Conservation (phyloP, 2,329 filamentous ascomycete genomes). For the Rhinocladiella similis region DNA sequence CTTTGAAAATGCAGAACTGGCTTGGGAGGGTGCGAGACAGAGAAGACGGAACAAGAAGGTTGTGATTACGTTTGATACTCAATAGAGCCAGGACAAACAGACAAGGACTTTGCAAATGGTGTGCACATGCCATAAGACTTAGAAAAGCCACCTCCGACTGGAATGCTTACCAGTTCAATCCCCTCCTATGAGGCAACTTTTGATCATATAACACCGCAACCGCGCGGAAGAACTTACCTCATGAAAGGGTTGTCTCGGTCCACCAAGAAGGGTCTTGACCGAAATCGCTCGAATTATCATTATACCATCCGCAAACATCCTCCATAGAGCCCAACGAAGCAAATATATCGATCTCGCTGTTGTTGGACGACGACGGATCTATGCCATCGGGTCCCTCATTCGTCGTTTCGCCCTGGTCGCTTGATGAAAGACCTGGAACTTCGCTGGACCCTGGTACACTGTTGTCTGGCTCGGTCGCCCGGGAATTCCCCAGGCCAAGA, state of each 20-base stretch:
- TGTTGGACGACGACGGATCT: not conserved
- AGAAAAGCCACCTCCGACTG: too few species aligned
- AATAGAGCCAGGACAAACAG: too few species aligned
- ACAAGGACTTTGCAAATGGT: too few species aligned
- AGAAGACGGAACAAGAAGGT: not conserved
- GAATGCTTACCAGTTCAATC: too few species aligned
- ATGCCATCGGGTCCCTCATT: not conserved
- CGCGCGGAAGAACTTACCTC: not conserved
- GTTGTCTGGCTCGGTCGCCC: not conserved
- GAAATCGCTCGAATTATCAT: not conserved
- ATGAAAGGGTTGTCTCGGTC: not conserved
- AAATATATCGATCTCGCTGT: not conserved
- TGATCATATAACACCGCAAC: not conserved
- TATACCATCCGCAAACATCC: not conserved
- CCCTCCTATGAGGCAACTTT: too few species aligned
- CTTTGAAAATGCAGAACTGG: not conserved
- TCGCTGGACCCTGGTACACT: not conserved
- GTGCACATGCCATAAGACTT: too few species aligned
- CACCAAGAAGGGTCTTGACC: not conserved
- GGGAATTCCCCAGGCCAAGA: constrained; percentile 12
- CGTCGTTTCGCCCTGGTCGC: not conserved
- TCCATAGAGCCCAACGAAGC: not conserved
- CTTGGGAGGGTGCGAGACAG: not conserved
- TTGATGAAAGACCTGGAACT: not conserved
- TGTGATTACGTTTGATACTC: not conserved